Evolutionary conservation across 2,329 filamentous ascomycete genomes (phyloP).

Genomic region (Ophiostoma fasciatum): DNA sequence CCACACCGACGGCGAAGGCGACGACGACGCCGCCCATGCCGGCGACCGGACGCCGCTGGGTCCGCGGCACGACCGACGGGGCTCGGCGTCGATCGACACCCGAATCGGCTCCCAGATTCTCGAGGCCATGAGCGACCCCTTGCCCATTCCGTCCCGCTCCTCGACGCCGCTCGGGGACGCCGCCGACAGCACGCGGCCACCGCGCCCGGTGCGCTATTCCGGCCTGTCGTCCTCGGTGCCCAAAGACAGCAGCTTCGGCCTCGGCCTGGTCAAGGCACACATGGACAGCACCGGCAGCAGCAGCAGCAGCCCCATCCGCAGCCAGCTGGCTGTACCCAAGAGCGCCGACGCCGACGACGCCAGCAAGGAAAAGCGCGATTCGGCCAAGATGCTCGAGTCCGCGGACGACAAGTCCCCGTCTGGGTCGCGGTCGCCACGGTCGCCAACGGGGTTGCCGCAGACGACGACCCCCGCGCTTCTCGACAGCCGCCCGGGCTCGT

Average conservation of each 20-base stretch:
- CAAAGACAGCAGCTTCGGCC: constrained; percentile 21
- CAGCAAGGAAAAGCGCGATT: constrained; percentile 32
- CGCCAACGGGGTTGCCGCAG: too few species aligned
- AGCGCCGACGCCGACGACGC: constrained; percentile 4
- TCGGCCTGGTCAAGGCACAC: constrained; percentile 9
- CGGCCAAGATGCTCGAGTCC: constrained; percentile 30
- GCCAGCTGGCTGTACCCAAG: not conserved
- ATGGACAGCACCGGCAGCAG: not conserved
- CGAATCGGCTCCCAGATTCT: constrained; percentile 23
- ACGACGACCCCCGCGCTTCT: too few species aligned
- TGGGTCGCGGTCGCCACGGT: not conserved
- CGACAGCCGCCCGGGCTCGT: constrained; percentile 7
- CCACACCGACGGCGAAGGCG: constrained; percentile 12
- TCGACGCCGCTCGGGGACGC: constrained; percentile 4
- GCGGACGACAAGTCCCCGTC: constrained; percentile 13
- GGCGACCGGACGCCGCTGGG: not conserved
- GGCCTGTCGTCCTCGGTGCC: constrained; percentile 20
- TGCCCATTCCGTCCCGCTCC: constrained; percentile 15
- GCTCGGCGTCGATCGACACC: constrained; percentile 8
- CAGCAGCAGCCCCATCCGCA: constrained; percentile 1
- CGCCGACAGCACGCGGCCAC: constrained; percentile 9
- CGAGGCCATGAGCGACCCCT: constrained; percentile 24
- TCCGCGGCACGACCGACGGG: constrained; percentile 15
- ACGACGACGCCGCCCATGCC: too few species aligned
- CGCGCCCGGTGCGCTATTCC: constrained; percentile 23